Evolutionary conservation across 805 yeast genomes (phyloP).

Genomic region (Saccharomycopsis sp.): DNA sequence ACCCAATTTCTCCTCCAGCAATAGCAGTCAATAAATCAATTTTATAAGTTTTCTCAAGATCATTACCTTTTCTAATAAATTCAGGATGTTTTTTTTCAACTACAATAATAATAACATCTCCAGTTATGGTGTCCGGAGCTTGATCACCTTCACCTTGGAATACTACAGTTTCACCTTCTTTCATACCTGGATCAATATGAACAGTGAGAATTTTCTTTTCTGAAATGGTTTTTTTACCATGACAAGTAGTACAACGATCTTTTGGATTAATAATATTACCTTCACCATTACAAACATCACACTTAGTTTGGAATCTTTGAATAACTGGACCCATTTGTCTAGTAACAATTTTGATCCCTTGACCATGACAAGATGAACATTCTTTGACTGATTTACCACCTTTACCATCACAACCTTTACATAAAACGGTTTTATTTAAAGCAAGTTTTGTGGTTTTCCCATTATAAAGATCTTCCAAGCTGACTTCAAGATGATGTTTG

Average conservation of each 20-base stretch:
- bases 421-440: slow-evolving; percentile 79
- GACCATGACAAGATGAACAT: slow-evolving; percentile 83
- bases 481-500: slow-evolving; percentile 74
- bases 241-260: slow-evolving; percentile 81
- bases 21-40: slow-evolving; percentile 88
- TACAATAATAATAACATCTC: slow-evolving; percentile 88
- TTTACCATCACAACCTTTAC: slow-evolving; percentile 83
- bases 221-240: slow-evolving; percentile 75
- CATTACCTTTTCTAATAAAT: slow-evolving; percentile 84
- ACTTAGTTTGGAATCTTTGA: slow-evolving; percentile 91
- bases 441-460: slow-evolving; percentile 94
- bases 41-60: slow-evolving; percentile 75
- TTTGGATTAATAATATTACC: slow-evolving; percentile 83
- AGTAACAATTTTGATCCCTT: slow-evolving; percentile 83
- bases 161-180: slow-evolving; percentile 80
- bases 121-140: slow-evolving; percentile 89
- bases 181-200: slow-evolving; percentile 95
- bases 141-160: slow-evolving; percentile 97
- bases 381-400: slow-evolving; percentile 92
- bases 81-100: slow-evolving; percentile 80
- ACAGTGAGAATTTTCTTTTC: slow-evolving; percentile 94
- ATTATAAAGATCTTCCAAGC: slow-evolving; percentile 87
- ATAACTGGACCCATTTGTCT: slow-evolving; percentile 99
- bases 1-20: slow-evolving; percentile 87
- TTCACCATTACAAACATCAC: slow-evolving; percentile 86